phyloP scores from a whole-genome alignment of 2,329 filamentous ascomycete species.

The Neocucurbitaria cava region DNA sequence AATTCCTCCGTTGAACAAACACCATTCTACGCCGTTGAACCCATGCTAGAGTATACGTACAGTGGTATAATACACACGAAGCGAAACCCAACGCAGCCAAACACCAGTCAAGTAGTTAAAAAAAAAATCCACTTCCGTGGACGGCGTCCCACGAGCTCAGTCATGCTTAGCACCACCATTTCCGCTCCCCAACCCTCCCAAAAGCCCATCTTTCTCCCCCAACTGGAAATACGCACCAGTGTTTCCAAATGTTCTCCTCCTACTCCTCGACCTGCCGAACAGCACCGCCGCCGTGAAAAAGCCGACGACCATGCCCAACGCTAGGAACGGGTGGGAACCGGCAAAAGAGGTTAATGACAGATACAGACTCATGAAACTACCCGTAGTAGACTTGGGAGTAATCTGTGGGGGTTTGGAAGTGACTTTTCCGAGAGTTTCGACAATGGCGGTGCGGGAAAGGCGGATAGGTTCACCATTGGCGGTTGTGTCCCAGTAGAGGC shows the following conservation, averaged over 20 bases:
- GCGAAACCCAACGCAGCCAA: neutral
- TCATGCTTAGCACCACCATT: conserved; percentile 46
- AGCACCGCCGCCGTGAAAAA: conserved; percentile 59
- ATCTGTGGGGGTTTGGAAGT: conserved; percentile 73
- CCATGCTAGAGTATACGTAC: neutral
- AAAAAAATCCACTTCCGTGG: conserved; percentile 14
- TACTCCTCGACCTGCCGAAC: conserved; percentile 39
- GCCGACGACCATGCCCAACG: conserved; percentile 63
- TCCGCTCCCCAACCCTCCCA: conserved; percentile 61
- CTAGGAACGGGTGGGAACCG: conserved; percentile 54
- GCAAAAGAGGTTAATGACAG: conserved; percentile 51
- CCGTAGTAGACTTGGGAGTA: conserved; percentile 78
- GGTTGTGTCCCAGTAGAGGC: conserved; percentile 92
- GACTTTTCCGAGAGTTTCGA: conserved; percentile 81
- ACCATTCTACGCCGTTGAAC: neutral
- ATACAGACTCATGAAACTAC: conserved; percentile 73
- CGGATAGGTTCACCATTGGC: conserved; percentile 89
- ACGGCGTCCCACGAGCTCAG: conserved; percentile 9
- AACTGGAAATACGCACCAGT: conserved; percentile 68
- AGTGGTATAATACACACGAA: conserved; percentile 15
- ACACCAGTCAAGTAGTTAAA: conserved; percentile 5
- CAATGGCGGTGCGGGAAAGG: conserved; percentile 85
- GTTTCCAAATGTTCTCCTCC: conserved; percentile 54
- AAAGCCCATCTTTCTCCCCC: conserved; percentile 72
- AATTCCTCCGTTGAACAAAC: neutral